Conservation (phyloP, 768 basidiomycete species). For the Thelephora aurantiotincta region DNA sequence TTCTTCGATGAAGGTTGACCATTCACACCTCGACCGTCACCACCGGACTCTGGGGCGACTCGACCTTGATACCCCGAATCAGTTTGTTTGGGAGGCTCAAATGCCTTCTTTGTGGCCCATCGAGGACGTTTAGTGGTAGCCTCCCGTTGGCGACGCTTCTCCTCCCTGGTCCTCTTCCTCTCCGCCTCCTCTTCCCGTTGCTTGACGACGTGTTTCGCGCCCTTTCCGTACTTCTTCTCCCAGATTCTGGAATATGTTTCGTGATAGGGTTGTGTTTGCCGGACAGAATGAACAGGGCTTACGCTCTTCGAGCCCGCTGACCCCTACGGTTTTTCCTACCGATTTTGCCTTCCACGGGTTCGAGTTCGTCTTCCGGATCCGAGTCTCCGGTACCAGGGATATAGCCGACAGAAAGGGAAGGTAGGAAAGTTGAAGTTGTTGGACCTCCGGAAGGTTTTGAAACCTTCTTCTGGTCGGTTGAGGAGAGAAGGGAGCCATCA, state of each 20-base stretch:
- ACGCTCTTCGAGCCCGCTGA: conserved; percentile 90
- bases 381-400: conserved; percentile 65
- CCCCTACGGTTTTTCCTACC: conserved; percentile 70
- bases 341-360: conserved; percentile 33
- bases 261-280: not conserved
- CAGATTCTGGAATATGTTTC: conserved; percentile 52
- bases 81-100: conserved; percentile 9
- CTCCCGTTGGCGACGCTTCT: not conserved
- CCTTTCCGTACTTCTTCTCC: conserved; percentile 91
- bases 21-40: conserved; percentile 6
- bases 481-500: not conserved
- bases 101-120: not conserved
- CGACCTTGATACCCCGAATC: conserved; percentile 9
- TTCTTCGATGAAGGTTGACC: conserved; percentile 4
- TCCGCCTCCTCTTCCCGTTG: conserved; percentile 15
- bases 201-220: conserved; percentile 85
- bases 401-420: conserved; percentile 80
- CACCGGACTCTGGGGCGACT: conserved; percentile 3
- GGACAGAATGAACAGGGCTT: conserved; percentile 23
- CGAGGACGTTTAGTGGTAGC: too few relatives aligned
- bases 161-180: conserved; percentile 1
- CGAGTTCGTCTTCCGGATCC: conserved; percentile 59
- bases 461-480: not conserved
- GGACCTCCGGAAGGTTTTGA: conserved; percentile 1
- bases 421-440: conserved; percentile 54